Evolutionary conservation across 495 filamentous ascomycete genomes (phyloP).

Genomic region (Podospora sp.): DNA sequence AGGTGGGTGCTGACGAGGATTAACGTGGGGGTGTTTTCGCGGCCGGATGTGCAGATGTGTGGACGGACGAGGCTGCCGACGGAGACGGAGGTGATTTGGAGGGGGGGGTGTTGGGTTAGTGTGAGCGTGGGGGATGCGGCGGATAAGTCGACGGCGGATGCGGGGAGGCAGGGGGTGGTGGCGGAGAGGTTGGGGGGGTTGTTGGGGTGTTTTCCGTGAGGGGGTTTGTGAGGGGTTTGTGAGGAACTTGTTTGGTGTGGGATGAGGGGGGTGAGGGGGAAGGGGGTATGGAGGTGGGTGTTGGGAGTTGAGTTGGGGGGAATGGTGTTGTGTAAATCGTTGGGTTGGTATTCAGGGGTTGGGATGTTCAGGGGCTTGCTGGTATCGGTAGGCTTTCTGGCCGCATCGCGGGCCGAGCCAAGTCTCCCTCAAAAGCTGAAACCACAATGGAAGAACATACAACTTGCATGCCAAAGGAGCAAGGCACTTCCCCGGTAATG

Average conservation of each 20-base stretch:
- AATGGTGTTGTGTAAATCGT: too few species aligned
- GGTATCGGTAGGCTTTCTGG: too few species aligned
- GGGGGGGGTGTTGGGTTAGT: conserved; percentile 59
- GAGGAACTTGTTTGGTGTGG: too few species aligned
- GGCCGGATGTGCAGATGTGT: conserved; percentile 58
- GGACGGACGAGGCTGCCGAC: conserved; percentile 58
- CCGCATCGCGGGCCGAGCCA: too few species aligned
- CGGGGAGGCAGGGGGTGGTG: conserved; percentile 57
- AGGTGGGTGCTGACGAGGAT: conserved; percentile 65
- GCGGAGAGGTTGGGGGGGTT: conserved; percentile 56
- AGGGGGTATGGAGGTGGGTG: too few species aligned
- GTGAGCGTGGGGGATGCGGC: conserved; percentile 64
- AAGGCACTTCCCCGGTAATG: too few species aligned
- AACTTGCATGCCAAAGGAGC: too few species aligned
- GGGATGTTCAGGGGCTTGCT: background rate
- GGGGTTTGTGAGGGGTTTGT: background rate
- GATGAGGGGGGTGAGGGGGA: background rate
- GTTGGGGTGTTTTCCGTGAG: conserved; percentile 47
- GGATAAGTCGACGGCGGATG: conserved; percentile 60
- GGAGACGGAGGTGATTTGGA: conserved; percentile 52
- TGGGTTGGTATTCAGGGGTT: too few species aligned
- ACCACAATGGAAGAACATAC: too few species aligned
- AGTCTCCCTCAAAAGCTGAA: too few species aligned
- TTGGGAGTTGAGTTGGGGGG: too few species aligned
- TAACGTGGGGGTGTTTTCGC: conserved; percentile 53